A percentile compares a stretch with the other conserved stretches of the same genome.
phyloP scores from a whole-genome alignment of 2,329 filamentous ascomycete species.

The Pseudogymnoascus sp. region DNA sequence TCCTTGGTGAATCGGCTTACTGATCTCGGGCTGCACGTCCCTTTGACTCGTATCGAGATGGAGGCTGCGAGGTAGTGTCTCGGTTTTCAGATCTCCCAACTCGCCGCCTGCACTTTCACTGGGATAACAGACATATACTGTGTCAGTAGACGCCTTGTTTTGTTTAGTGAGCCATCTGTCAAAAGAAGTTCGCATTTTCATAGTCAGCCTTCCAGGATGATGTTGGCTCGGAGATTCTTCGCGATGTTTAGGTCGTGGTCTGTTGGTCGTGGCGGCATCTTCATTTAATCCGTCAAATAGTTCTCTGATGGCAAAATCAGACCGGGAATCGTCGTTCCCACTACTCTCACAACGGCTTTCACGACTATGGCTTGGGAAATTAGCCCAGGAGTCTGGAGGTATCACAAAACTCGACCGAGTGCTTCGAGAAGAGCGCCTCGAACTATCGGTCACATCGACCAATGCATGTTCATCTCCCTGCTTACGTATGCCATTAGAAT shows the following conservation, averaged over 20 bases:
- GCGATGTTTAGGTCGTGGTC: background rate
- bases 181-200: background rate
- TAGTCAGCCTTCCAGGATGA: background rate
- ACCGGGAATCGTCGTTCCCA: conserved; percentile 15
- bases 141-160: background rate
- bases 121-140: conserved; percentile 19
- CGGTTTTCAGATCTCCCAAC: conserved; percentile 25
- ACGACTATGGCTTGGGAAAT: conserved; percentile 24
- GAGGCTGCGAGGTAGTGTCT: conserved; percentile 18
- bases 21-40: no score
- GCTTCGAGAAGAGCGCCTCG: background rate
- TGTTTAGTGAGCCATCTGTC: conserved; percentile 11
- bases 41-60: background rate
- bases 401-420: conserved; percentile 3
- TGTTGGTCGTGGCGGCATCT: background rate
- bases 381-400: conserved; percentile 25
- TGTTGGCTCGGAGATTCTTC: background rate
- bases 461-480: background rate
- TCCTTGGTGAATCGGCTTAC: background rate
- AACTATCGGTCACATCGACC: background rate
- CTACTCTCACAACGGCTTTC: conserved; percentile 20
- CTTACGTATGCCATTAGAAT: background rate
- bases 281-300: background rate
- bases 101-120: conserved; percentile 21
- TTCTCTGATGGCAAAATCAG: conserved; percentile 21